Evolutionary conservation across 75 land plant species (phyloP).

Genomic region (Selaginella tamariscina): DNA sequence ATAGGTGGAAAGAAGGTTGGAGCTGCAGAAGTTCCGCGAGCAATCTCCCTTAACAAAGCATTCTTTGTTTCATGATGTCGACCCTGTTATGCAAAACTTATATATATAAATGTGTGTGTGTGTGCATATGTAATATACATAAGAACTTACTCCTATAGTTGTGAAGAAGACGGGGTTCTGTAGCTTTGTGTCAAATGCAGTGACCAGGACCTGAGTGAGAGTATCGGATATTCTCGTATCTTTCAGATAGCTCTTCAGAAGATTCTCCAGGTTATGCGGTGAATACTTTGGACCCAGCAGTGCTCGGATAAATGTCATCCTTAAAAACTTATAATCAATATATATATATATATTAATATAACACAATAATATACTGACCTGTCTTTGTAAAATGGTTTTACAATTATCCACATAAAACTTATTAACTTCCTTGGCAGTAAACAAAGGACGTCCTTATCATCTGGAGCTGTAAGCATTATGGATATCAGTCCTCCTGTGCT

Average conservation of each 20-base stretch:
- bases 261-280: slow-evolving; percentile 22
- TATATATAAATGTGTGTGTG: neutral
- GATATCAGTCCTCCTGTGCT: slow-evolving; percentile 59
- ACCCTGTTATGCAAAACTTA: neutral
- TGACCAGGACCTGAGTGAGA: slow-evolving; percentile 42
- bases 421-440: slow-evolving; percentile 35
- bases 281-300: slow-evolving; percentile 36
- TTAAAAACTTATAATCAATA: too few species aligned
- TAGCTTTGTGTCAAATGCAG: slow-evolving; percentile 40
- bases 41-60: slow-evolving; percentile 14
- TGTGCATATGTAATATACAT: neutral
- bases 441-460: slow-evolving; percentile 32
- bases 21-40: slow-evolving; percentile 44
- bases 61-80: neutral
- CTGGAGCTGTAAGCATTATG: slow-evolving; percentile 44
- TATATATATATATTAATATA: neutral
- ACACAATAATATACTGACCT: neutral
- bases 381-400: slow-evolving; percentile 14
- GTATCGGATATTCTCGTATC: slow-evolving; percentile 24
- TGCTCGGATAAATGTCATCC: neutral
- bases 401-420: slow-evolving; percentile 30
- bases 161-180: slow-evolving; percentile 58
- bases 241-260: slow-evolving; percentile 23
- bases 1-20: slow-evolving; percentile 40
- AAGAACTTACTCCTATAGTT: slow-evolving; percentile 25